Evolutionary conservation across 345 rosid species (phyloP), one percentile per base, ranked within the genome.

Genomic region (Rhodamnia argentea): DNA sequence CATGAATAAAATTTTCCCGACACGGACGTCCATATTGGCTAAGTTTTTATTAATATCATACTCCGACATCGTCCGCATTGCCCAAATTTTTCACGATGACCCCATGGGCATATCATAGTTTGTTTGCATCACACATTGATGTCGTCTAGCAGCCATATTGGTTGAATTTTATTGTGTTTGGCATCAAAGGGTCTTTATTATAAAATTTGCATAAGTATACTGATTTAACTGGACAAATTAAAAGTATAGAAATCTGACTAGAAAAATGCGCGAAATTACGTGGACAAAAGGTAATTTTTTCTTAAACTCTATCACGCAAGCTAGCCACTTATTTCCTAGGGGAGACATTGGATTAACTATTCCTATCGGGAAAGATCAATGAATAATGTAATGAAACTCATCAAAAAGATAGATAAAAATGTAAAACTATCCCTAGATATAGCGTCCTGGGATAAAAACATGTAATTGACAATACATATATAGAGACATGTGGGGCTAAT

Each of bases 1-100:
- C 4, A 7, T 29, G 76, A 10, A 62, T 62, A 7, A 62, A 62
- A 29, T 29, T 62, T 62, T 29, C 1, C 0, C 0, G 0, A 7
- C 18, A 62, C 0, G 0, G 3, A 0, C 2, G 5, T 62, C 8
- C 3, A 23, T 5, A 62, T 62, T 15, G 2, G 1, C 23, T 62
- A 62, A 3, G 3, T 62, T 62, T 27, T 7, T 42, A 15, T 62
- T 3, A 0, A 15, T 10, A 62, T 60, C 75, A 15, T 0, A 29
- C 12, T 3, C 42, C 1, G 7, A 37, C 47, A 4, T 18, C 10
- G 10, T 32, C 7, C 47, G 18, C 24, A 37, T 18, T 32, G 7
- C 6, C 20, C 37, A 70, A 18, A 32, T 32, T 18, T 18, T 20
- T 70, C 78, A 37, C 1, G 47, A 9, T 1, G 12, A 18, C 26